Percentiles rank a stretch among this genome's conserved stretches.
Evolutionary conservation across 306 rosid species (phyloP).

Genomic region (Mimosa pudica): DNA sequence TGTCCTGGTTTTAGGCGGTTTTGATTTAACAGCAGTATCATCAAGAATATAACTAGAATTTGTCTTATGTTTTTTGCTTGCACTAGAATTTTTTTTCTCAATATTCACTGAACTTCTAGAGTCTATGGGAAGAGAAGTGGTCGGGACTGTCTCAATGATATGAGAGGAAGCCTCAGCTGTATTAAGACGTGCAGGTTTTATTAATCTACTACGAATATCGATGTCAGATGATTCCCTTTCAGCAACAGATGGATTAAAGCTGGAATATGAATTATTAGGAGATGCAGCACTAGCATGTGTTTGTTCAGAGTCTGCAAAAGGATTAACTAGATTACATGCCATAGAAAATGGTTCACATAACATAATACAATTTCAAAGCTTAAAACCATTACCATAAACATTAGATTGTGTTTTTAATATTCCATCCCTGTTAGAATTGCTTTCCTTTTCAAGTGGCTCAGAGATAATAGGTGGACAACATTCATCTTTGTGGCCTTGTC

Average conservation of each 20-base stretch:
- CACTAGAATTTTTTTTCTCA: conserved; percentile 40
- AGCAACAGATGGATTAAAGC: conserved; percentile 39
- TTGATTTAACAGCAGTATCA: conserved; percentile 43
- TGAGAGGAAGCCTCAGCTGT: conserved; percentile 26
- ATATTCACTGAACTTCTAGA: conserved; percentile 35
- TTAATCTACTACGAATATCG: conserved; percentile 38
- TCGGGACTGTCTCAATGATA: conserved; percentile 28
- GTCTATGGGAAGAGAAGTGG: conserved; percentile 27
- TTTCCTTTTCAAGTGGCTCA: conserved; percentile 33
- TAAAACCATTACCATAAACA: conserved; percentile 44
- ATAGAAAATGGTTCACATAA: conserved; percentile 25
- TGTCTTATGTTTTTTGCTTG: conserved; percentile 48
- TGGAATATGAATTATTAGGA: conserved; percentile 31
- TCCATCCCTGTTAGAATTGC: conserved; percentile 28
- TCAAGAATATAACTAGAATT: conserved; percentile 40
- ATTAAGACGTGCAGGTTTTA: conserved; percentile 8
- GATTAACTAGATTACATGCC: conserved; percentile 39
- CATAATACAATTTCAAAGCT: conserved; percentile 21
- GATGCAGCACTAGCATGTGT: conserved; percentile 34
- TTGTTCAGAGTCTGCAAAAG: conserved; percentile 48
- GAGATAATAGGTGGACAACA: conserved; percentile 47
- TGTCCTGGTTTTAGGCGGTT: conserved; percentile 41
- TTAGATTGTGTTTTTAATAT: conserved; percentile 33
- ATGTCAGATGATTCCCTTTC: conserved; percentile 42
- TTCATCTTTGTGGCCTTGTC: conserved; percentile 82